These are phyloP conservation scores for Podospora tetraspora DNA, from an alignment of 495 filamentous ascomycete genomes.

Conservation along the genomic window DNA sequence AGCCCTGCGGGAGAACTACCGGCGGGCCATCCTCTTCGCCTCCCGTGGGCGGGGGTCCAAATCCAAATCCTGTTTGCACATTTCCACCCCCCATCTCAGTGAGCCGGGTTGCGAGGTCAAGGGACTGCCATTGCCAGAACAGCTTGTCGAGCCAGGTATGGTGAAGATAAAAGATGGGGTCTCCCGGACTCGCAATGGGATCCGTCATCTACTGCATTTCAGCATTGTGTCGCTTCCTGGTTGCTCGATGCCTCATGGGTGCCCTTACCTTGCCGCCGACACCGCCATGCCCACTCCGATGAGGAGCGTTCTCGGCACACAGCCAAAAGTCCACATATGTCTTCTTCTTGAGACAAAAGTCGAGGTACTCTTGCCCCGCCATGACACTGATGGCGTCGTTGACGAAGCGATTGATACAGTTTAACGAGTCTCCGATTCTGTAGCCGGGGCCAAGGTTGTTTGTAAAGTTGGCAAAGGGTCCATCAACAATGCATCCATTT, in stretches of 20 bases:
- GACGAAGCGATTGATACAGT: conserved; percentile 9
- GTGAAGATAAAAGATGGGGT: conserved; percentile 67
- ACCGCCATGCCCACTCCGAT: conserved; percentile 8
- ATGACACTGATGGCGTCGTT: neutral
- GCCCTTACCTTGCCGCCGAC: conserved; percentile 1
- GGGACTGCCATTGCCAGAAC: conserved; percentile 65
- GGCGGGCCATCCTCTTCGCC: neutral
- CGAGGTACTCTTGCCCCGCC: neutral
- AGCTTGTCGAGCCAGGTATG: conserved; percentile 65
- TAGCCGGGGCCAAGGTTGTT: conserved; percentile 8
- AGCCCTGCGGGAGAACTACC: neutral
- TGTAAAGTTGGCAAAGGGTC: conserved; percentile 25
- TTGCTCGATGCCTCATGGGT: neutral
- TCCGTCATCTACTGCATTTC: conserved; percentile 34
- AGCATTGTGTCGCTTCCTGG: neutral
- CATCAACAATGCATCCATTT: conserved; percentile 34
- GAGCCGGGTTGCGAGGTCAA: conserved; percentile 31
- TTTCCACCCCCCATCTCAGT: conserved; percentile 29
- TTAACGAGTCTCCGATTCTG: neutral
- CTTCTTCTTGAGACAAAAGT: neutral
- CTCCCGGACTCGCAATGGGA: conserved; percentile 48
- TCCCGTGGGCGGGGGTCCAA: neutral
- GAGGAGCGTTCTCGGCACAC: conserved; percentile 6
- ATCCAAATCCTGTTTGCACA: neutral
- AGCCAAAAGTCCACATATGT: conserved; percentile 5